phyloP scores from a whole-genome alignment of 495 filamentous ascomycete species.

The Melanomma pulvis-pyrius region DNA sequence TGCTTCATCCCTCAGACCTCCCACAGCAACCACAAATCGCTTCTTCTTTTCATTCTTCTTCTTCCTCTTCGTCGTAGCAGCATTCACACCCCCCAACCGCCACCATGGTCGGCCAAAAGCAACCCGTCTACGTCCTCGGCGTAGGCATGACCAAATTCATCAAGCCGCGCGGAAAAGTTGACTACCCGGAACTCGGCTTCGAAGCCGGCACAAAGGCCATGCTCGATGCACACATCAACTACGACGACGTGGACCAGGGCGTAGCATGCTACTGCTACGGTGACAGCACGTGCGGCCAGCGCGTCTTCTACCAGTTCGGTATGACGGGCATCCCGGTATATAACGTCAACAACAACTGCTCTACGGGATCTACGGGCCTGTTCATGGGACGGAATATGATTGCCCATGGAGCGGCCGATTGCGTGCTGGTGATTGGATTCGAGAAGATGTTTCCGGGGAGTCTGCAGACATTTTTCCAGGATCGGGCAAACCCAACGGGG shows the following conservation, averaged over 20 bases:
- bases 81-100: slow-evolving; percentile 1
- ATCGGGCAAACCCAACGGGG: slow-evolving; percentile 74
- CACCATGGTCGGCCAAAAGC: slow-evolving; percentile 48
- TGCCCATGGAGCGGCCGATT: slow-evolving; percentile 76
- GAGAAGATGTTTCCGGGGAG: slow-evolving; percentile 98
- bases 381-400: slow-evolving; percentile 83
- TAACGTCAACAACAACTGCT: slow-evolving; percentile 99
- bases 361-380: slow-evolving; percentile 86
- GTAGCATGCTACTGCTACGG: slow-evolving; percentile 98
- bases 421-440: slow-evolving; percentile 88
- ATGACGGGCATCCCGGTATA: slow-evolving; percentile 94
- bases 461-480: slow-evolving; percentile 76
- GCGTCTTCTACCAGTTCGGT: slow-evolving; percentile 98
- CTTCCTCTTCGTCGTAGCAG: not conserved
- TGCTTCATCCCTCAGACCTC: not conserved
- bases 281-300: slow-evolving; percentile 91
- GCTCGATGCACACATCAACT: slow-evolving; percentile 92
- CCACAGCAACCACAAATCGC: not conserved
- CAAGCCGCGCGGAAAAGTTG: slow-evolving; percentile 91
- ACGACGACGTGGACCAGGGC: slow-evolving; percentile 94
- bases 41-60: not conserved
- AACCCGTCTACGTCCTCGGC: slow-evolving; percentile 84
- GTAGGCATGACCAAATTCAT: slow-evolving; percentile 99
- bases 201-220: slow-evolving; percentile 95
- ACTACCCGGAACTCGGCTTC: slow-evolving; percentile 88